Evolutionary conservation across 2,329 filamentous ascomycete species (phyloP).

Genomic region (Celoporthe dispersa): DNA sequence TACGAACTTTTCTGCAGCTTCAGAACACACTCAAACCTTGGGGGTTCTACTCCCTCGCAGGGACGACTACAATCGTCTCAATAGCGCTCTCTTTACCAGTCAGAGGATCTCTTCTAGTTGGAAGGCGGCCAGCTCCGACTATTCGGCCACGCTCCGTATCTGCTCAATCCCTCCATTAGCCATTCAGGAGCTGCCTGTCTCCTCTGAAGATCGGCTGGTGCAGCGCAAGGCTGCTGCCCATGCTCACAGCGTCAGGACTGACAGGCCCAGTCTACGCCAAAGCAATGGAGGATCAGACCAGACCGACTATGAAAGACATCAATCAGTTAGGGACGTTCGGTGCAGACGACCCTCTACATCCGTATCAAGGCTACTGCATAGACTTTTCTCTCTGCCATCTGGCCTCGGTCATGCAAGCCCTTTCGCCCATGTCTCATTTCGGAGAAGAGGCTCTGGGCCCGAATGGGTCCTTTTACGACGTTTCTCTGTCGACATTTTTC

Average conservation of each 20-base stretch:
- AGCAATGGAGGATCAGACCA: background rate
- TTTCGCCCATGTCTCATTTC: background rate
- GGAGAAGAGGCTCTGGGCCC: slow-evolving; percentile 2
- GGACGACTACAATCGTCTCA: background rate
- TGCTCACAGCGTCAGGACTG: background rate
- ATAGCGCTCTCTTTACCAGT: background rate
- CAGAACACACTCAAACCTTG: too few species aligned
- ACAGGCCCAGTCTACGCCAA: background rate
- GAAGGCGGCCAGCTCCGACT: background rate
- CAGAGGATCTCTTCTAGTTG: background rate
- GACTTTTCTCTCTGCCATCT: background rate
- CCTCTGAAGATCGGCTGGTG: background rate
- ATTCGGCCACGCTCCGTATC: background rate
- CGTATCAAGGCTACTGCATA: background rate
- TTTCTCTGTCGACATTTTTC: slow-evolving; percentile 23
- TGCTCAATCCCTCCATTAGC: background rate
- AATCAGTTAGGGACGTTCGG: too few species aligned
- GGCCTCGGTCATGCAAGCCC: background rate
- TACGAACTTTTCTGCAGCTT: background rate
- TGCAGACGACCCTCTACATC: background rate
- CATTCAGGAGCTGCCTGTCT: background rate
- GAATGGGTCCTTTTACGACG: background rate
- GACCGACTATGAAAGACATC: too few species aligned
- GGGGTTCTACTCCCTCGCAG: background rate
- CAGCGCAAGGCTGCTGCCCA: background rate